These are phyloP conservation scores for Coffea canephora DNA, from an alignment of 257 asterid genomes.

Conservation along the genomic window DNA sequence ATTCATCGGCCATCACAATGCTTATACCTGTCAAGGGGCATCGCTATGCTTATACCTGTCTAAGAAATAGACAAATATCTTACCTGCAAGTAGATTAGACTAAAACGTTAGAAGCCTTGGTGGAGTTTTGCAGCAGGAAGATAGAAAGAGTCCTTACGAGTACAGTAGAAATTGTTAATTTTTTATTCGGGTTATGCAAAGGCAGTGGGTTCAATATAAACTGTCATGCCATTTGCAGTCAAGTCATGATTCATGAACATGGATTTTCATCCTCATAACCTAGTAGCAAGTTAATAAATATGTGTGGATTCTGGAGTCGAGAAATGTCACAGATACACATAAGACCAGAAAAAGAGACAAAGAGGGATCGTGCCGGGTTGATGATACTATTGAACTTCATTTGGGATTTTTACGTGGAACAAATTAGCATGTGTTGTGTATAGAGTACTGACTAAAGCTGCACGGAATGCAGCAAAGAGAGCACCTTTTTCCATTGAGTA, in stretches of 20 bases:
- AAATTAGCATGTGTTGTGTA: conserved; percentile 18
- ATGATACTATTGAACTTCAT: not conserved
- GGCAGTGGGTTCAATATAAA: not conserved
- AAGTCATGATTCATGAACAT: not conserved
- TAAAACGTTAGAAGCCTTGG: not conserved
- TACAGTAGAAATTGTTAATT: not conserved
- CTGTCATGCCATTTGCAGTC: not conserved
- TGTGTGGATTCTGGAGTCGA: not conserved
- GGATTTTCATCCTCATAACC: no score
- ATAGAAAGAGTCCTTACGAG: not conserved
- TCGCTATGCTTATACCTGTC: not conserved
- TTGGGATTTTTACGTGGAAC: conserved; percentile 17
- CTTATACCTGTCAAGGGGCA: not conserved
- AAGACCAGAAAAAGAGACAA: not conserved
- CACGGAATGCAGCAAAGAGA: conserved; percentile 32
- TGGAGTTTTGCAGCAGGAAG: not conserved
- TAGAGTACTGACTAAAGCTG: conserved; percentile 27
- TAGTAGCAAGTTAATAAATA: not conserved
- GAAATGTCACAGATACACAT: not conserved
- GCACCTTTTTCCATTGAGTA: conserved; percentile 42
- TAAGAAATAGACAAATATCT: not conserved
- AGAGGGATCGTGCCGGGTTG: no score
- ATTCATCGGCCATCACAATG: conserved; percentile 20
- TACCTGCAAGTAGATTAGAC: not conserved
- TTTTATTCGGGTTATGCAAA: not conserved